Base-by-base conservation (phyloP, 352 stramenopile species). In the Phytopythium sindhum region DNA sequence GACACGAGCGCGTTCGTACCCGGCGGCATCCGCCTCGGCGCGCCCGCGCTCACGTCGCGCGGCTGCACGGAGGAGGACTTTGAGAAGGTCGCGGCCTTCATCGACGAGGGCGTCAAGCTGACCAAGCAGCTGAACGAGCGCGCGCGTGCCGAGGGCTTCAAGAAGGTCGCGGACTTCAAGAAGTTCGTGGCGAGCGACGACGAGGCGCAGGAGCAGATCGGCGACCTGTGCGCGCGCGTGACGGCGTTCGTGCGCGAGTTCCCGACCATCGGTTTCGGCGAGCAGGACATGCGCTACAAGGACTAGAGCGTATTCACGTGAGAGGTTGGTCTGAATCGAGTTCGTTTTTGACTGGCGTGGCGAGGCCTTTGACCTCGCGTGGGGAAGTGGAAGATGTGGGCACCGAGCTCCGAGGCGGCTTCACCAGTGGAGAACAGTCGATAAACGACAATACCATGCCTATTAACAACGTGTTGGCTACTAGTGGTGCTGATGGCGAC, bases 1-100 rank as follows among this genome's bases (percentile, higher is more conserved):
- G 97, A 99, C 84, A 99, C 91, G 68, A 98, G 91, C 50, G 97
- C 97, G 12, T 88, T 99, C 8, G 97, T 97, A 60, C 97, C 97
- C 15, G 95, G 97, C 57, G 97, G 97, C 5, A 98, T 99, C 67
- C 96, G 97, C 61, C 96, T 99, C 53, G 97, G 97, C 62, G 91
- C 96, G 24, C 97, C 97, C 14, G 96, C 97, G 48, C 73, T 99
- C 44, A 99, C 97, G 19, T 97, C 96, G 33, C 90, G 97, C 55
- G 97, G 97, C 23, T 98, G 98, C 65, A 95, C 84, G 6, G 96
- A 98, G 69, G 92, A 98, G 31, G 95, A 99, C 72, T 99, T 99
- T 77, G 84, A 89, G 31, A 79, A 93, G 68, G 95, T 99, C 31
- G 97, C 95, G 57, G 84, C 91, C 39, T 98, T 98, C 74, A 96